Evolutionary conservation across 208 protist genomes (phyloP), one percentile per base, ranked within the genome.

Genomic region (Trypanosoma vivax): DNA sequence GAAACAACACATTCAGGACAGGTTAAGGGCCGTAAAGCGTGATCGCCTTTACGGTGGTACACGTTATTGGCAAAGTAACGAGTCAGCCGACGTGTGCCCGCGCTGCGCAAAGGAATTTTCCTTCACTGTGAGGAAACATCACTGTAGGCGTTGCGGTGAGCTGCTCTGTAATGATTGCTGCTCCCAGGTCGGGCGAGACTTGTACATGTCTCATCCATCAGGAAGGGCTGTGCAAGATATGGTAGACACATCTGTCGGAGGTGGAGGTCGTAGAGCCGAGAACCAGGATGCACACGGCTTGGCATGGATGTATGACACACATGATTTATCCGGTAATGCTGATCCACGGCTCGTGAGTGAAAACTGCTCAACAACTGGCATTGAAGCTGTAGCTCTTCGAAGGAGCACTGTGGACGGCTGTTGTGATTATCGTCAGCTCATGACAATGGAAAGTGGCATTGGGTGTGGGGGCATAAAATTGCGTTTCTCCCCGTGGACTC

Each of bases 71-170:
- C 69, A 88, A 49, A 67, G 68, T 42, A 72, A 81, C 47, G 72
- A 76, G 16, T 73, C 65, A 18, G 56, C 54, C 7, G 51, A 37
- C 3, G 46, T 23, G 28, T 88, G 79, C 49, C 65, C 73, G 51
- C 65, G 63, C 16, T 88, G 80, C 34, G 57, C 37, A 7, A 66
- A 67, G 28, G 35, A 50, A n/a, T 88, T 88, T 48, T 70, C 59
- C 1, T 35, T 57, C n/a, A 62, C 65, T 21, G 72, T 70, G 16
- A 53, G 69, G 10, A 65, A 68, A 14, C 80, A 88, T 38, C 76
- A 88, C 68, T 88, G 80, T 50, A 67, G 80, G n/a, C 80, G 80
- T 42, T 88, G 80, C 59, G 80, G 80, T 3, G 53, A 40, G n/a
- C 31, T 83, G 37, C 65, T 76, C 43, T 88, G 80, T 54, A 76